Conservation (phyloP, 139 green algal genomes). For the Monoraphidium neglectum region DNA sequence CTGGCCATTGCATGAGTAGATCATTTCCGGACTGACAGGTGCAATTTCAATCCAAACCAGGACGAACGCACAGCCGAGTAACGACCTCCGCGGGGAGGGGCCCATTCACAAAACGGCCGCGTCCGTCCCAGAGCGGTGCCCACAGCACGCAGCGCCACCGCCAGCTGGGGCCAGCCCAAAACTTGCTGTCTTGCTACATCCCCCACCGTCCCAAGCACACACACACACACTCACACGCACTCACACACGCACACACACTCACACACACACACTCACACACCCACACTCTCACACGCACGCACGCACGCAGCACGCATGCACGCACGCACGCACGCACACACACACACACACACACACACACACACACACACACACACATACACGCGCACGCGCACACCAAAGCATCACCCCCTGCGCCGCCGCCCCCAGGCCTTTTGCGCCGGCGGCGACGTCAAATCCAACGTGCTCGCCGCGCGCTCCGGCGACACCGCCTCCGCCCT, state of each 20-base stretch:
- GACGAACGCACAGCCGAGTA: background rate
- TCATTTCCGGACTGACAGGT: background rate
- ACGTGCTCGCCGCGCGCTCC: slow-evolving; percentile 42
- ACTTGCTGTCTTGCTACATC: no score
- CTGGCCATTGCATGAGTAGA: background rate
- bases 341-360: background rate
- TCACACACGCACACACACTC: no score
- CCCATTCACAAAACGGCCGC: no score
- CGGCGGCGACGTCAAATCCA: slow-evolving; percentile 82
- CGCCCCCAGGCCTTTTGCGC: slow-evolving; percentile 77
- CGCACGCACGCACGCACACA: background rate
- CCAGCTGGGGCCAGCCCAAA: no score
- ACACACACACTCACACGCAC: no score
- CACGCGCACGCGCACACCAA: background rate
- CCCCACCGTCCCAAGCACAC: no score
- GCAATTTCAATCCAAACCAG: background rate
- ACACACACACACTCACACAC: no score
- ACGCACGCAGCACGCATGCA: background rate
- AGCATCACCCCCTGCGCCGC: background rate
- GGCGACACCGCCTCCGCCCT: slow-evolving; percentile 22
- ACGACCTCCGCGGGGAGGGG: background rate
- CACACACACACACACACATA: background rate
- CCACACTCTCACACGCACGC: background rate
- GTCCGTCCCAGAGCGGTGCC: no score
- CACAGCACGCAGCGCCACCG: no score